A percentile compares a stretch with the other conserved stretches of the same genome.
These are phyloP conservation scores for Choricystis sp. DNA, from an alignment of 139 green algal genomes.

Conservation along the genomic window DNA sequence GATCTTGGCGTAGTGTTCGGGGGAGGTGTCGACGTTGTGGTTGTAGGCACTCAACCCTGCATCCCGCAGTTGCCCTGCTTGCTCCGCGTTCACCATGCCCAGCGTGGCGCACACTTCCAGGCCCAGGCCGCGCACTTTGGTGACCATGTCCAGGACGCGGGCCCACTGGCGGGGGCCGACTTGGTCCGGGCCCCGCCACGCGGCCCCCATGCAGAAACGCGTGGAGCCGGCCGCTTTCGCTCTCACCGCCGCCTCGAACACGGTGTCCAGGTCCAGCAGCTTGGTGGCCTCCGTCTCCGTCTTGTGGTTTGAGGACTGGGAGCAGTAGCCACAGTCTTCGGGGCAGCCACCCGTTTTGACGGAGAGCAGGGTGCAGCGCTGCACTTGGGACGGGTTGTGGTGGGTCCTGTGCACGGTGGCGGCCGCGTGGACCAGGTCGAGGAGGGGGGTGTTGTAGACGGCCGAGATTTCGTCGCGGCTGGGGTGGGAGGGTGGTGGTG, in stretches of 20 bases:
- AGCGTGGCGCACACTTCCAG: conserved; percentile 87
- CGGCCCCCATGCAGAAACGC: conserved; percentile 98
- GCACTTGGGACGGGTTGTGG: conserved; percentile 79
- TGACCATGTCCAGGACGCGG: conserved; percentile 83
- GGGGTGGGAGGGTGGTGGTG: conserved; percentile 5
- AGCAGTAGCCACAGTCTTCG: conserved; percentile 95
- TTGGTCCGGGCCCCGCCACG: conserved; percentile 82
- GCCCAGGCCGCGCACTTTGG: conserved; percentile 48
- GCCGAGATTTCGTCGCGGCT: conserved; percentile 74
- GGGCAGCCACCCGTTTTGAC: conserved; percentile 98
- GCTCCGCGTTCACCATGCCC: conserved; percentile 47
- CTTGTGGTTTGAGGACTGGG: conserved; percentile 55
- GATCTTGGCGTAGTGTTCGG: conserved; percentile 87
- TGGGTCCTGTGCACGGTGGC: conserved; percentile 75
- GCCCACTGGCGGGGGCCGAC: conserved; percentile 72
- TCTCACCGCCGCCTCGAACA: conserved; percentile 69
- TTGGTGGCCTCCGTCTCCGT: conserved; percentile 80
- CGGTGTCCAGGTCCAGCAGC: conserved; percentile 79
- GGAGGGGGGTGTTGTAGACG: conserved; percentile 73
- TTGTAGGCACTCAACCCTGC: conserved; percentile 98
- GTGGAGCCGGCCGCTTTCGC: conserved; percentile 85
- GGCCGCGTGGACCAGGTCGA: conserved; percentile 83
- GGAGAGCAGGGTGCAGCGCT: conserved; percentile 91
- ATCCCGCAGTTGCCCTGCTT: conserved; percentile 69
- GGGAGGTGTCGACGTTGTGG: conserved; percentile 97